Percentiles rank a stretch among this genome's conserved stretches.
Evolutionary conservation across 306 rosid genomes (phyloP).

Genomic region (Lathyrus sativus): DNA sequence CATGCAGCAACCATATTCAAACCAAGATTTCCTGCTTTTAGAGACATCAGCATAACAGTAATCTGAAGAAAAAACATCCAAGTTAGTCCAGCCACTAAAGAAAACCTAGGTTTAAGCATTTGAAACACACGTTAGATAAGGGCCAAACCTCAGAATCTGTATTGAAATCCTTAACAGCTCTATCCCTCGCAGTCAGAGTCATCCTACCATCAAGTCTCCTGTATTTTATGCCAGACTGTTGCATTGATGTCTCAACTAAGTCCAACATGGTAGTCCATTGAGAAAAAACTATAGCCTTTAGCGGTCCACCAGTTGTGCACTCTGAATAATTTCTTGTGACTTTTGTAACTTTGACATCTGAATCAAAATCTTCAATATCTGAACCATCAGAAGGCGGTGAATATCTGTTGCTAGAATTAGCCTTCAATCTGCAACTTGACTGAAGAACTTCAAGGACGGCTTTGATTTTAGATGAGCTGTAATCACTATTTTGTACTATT

Average conservation of each 20-base stretch:
- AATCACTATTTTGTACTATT: constrained; percentile 56
- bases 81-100: constrained; percentile 38
- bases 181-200: constrained; percentile 79
- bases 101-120: constrained; percentile 33
- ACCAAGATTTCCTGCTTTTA: constrained; percentile 98
- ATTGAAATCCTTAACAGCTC: constrained; percentile 85
- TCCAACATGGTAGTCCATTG: constrained; percentile 98
- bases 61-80: constrained; percentile 51
- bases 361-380: constrained; percentile 43
- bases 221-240: constrained; percentile 50
- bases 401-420: constrained; percentile 41
- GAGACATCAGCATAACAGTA: constrained; percentile 93
- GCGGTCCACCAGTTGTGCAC: constrained; percentile 52
- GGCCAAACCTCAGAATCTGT: constrained; percentile 78
- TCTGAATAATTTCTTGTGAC: constrained; percentile 54
- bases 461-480: constrained; percentile 85
- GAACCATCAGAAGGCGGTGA: constrained; percentile 41
- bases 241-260: constrained; percentile 69
- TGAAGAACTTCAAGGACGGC: constrained; percentile 80
- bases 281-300: constrained; percentile 82
- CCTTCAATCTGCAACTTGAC: constrained; percentile 46
- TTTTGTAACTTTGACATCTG: constrained; percentile 47
- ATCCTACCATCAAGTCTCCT: constrained; percentile 97
- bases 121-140: constrained; percentile 32
- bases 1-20: constrained; percentile 98